Evolutionary conservation across 2,329 filamentous ascomycete species (phyloP).

Genomic region (Microsporum ferrugineum): DNA sequence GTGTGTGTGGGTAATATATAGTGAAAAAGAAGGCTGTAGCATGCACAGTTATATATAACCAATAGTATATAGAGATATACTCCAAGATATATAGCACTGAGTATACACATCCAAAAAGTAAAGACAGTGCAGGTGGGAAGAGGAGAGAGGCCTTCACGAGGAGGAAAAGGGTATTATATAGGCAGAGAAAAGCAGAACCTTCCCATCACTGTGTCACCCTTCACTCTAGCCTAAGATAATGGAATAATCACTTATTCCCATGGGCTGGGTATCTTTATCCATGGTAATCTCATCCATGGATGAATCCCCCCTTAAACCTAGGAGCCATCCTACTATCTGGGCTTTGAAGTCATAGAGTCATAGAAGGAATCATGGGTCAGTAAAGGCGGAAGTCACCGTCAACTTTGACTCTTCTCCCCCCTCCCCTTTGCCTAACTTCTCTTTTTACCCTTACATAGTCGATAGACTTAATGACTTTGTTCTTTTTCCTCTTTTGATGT

Average conservation of each 20-base stretch:
- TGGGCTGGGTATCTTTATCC: no score
- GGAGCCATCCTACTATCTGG: no score
- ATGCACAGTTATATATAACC: neutral
- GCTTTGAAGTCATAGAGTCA: neutral
- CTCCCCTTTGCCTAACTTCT: neutral
- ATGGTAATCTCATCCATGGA: no score
- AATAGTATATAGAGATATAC: neutral
- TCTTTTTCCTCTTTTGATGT: neutral
- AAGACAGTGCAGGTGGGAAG: neutral
- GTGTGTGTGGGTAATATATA: neutral
- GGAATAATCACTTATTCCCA: no score
- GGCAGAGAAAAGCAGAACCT: neutral
- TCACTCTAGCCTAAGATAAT: no score
- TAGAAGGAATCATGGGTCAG: neutral
- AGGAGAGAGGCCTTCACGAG: neutral
- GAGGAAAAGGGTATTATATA: neutral
- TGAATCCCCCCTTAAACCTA: no score
- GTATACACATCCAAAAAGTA: neutral
- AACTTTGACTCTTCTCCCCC: neutral
- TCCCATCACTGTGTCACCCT: neutral
- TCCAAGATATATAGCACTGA: neutral
- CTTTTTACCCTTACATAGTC: neutral
- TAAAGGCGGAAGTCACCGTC: neutral
- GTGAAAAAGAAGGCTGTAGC: neutral
- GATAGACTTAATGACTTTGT: neutral